Evolutionary conservation across 2,329 filamentous ascomycete species (phyloP).

Genomic region (Eutypa lata): DNA sequence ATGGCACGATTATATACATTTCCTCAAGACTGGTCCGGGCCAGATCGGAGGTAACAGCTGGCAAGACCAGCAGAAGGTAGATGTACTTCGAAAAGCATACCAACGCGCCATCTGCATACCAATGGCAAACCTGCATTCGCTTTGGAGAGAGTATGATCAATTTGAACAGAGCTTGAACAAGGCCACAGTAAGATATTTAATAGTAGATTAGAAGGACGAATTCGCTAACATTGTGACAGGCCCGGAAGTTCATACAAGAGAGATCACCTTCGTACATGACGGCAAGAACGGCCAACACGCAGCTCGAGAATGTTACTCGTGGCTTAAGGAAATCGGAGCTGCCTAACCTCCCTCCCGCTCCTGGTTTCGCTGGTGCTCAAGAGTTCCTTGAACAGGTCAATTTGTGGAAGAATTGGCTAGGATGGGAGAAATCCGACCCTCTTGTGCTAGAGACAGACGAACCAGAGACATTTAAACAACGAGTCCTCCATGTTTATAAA

Average conservation of each 20-base stretch:
- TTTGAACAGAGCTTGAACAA: constrained; percentile 96
- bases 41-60: constrained; percentile 80
- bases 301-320: constrained; percentile 83
- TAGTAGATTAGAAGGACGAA: constrained; percentile 3
- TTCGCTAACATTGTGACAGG: constrained; percentile 47
- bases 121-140: constrained; percentile 72
- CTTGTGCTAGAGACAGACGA: constrained; percentile 84
- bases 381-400: constrained; percentile 83
- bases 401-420: constrained; percentile 90
- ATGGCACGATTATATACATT: constrained; percentile 94
- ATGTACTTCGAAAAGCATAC: constrained; percentile 85
- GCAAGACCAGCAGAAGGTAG: constrained; percentile 99
- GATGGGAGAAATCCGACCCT: constrained; percentile 92
- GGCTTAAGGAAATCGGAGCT: constrained; percentile 74
- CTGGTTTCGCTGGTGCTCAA: constrained; percentile 81
- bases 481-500: constrained; percentile 87
- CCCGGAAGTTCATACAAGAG: constrained; percentile 91
- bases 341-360: constrained; percentile 76
- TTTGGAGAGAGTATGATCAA: constrained; percentile 98
- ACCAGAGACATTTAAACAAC: constrained; percentile 66
- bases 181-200: constrained; percentile 61
- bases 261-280: constrained; percentile 94
- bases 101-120: constrained; percentile 86
- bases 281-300: constrained; percentile 83
- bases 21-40: constrained; percentile 85